Evolutionary conservation across 192 early-diverging fungal genomes (phyloP).

Genomic region (Paraglomus occultum): DNA sequence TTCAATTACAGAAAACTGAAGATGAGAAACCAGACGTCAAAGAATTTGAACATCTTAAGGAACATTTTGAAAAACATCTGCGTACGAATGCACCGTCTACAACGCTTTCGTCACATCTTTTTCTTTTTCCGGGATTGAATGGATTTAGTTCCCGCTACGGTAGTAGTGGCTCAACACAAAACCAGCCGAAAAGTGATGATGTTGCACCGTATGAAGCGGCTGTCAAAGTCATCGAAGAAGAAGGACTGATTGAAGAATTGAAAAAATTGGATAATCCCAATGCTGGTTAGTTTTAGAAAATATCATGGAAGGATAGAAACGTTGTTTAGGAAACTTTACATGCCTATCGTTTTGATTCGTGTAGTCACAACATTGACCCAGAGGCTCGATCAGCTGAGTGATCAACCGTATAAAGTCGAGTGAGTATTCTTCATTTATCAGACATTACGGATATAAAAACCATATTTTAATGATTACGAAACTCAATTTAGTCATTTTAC

Average conservation of each 20-base stretch:
- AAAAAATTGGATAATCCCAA: constrained; percentile 43
- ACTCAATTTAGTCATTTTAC: no score
- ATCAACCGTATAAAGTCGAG: constrained; percentile 54
- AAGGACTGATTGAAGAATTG: constrained; percentile 30
- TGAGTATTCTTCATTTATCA: no score
- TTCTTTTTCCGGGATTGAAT: constrained; percentile 30
- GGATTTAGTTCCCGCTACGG: constrained; percentile 32
- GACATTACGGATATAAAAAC: no score
- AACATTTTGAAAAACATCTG: constrained; percentile 80
- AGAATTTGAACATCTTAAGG: constrained; percentile 83
- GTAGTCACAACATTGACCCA: constrained; percentile 59
- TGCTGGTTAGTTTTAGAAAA: constrained; percentile 41
- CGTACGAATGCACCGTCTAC: constrained; percentile 44
- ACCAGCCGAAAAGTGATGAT: constrained; percentile 44
- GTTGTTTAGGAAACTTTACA: not conserved
- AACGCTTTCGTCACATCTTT: constrained; percentile 27
- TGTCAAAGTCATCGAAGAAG: constrained; percentile 44
- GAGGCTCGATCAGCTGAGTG: constrained; percentile 59
- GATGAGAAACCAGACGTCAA: constrained; percentile 63
- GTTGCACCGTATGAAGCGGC: constrained; percentile 44
- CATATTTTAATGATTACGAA: no score
- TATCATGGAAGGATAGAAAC: no score
- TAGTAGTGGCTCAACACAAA: constrained; percentile 12
- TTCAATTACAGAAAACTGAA: constrained; percentile 81
- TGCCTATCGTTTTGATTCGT: no score